These are phyloP conservation scores for Lyophyllum semitale DNA, from an alignment of 768 basidiomycete genomes.

Conservation along the genomic window DNA sequence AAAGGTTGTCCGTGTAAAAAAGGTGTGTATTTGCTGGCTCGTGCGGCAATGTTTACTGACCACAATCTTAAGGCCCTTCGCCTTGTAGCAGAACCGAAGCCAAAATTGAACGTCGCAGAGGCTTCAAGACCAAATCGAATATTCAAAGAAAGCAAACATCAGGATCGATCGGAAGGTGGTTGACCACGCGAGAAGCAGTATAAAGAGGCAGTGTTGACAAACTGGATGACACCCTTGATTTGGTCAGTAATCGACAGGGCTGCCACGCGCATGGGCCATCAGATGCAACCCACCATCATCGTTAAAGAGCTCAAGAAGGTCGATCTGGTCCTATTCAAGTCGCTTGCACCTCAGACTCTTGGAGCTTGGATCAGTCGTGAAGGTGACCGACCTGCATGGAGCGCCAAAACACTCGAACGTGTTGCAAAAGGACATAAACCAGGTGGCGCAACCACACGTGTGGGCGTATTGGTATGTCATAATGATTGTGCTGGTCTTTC, in stretches of 20 bases:
- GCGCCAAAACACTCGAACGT: neutral
- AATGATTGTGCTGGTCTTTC: neutral
- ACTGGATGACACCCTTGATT: neutral
- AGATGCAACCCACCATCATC: neutral
- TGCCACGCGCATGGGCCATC: neutral
- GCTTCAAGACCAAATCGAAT: neutral
- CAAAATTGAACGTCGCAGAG: neutral
- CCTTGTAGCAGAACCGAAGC: neutral
- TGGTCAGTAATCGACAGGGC: neutral
- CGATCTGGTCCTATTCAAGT: neutral
- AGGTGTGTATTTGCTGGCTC: neutral
- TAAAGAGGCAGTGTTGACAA: neutral
- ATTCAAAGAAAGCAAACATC: neutral
- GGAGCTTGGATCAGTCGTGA: neutral
- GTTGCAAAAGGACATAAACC: neutral
- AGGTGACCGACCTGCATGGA: neutral
- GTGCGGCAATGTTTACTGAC: neutral
- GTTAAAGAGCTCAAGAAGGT: neutral
- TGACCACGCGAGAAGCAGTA: neutral
- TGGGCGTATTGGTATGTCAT: neutral
- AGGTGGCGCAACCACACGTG: neutral
- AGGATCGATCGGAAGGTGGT: neutral
- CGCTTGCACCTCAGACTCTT: neutral
- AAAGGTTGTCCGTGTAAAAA: neutral
- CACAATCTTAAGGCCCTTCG: neutral